Percentiles rank a stretch among this genome's conserved stretches.
Evolutionary conservation across 345 rosid genomes (phyloP).

Genomic region (Heritiera fomes): DNA sequence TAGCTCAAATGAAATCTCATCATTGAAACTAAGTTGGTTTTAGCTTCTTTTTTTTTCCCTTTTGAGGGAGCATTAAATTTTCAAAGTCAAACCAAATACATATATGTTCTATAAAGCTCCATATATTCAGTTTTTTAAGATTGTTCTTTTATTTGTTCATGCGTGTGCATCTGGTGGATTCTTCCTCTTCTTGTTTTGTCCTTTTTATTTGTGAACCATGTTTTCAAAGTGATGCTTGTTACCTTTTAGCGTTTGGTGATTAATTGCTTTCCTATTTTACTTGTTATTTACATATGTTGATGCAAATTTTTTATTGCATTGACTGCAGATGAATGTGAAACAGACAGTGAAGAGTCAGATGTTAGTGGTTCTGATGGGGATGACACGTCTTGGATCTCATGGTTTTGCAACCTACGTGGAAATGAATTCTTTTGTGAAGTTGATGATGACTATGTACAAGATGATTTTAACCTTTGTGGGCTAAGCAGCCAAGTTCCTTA

Average conservation of each 20-base stretch:
- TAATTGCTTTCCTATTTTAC: background rate
- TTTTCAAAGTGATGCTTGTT: background rate
- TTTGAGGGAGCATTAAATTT: background rate
- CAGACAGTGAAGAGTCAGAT: conserved; percentile 93
- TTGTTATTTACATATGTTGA: background rate
- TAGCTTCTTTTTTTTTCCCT: conserved; percentile 3
- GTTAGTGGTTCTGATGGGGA: conserved; percentile 99
- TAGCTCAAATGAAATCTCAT: background rate
- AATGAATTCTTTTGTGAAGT: conserved; percentile 99
- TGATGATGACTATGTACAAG: conserved; percentile 97
- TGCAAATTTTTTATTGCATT: conserved; percentile 13
- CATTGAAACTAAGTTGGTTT: conserved; percentile 4
- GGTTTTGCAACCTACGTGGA: conserved; percentile 95
- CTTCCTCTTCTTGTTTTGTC: background rate
- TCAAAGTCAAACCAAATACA: background rate
- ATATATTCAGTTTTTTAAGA: background rate
- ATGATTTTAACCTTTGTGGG: conserved; percentile 94
- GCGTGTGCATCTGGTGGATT: background rate
- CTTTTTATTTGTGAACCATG: background rate
- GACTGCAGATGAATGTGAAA: conserved; percentile 74
- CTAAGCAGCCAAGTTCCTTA: conserved; percentile 96
- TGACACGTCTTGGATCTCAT: conserved; percentile 92
- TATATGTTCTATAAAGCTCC: background rate
- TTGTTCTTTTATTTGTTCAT: background rate
- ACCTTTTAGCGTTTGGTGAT: background rate